Conservation (phyloP, 441 rosid genomes). For the Viola pubescens region DNA sequence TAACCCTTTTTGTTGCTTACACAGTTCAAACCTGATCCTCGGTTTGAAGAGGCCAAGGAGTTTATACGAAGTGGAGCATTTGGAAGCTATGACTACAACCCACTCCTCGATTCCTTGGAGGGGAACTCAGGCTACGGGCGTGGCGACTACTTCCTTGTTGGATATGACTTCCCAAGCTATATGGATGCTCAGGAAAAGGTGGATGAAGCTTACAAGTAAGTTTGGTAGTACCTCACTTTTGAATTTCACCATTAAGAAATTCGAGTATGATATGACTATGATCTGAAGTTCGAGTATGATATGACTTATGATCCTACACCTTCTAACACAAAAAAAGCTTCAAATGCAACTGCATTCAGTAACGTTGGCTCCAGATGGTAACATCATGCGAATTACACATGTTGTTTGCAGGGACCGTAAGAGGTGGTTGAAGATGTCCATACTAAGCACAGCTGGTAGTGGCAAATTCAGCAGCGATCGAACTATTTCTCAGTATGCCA, state of each 20-base stretch:
- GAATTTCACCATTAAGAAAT: not conserved
- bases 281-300: not conserved
- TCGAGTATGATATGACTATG: not conserved
- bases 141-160: conserved; percentile 91
- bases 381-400: not conserved
- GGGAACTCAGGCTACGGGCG: conserved; percentile 88
- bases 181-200: conserved; percentile 78
- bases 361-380: no score
- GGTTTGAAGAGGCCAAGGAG: conserved; percentile 88
- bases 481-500: conserved; percentile 76
- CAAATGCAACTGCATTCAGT: no score
- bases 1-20: conserved; percentile 16
- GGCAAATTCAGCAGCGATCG: conserved; percentile 91
- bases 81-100: conserved; percentile 78
- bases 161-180: conserved; percentile 77
- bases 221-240: conserved; percentile 1
- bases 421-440: conserved; percentile 85
- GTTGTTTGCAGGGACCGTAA: conserved; percentile 51
- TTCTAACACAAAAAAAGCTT: not conserved
- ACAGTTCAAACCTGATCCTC: conserved; percentile 89
- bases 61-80: conserved; percentile 78
- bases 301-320: not conserved
- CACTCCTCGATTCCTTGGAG: conserved; percentile 80
- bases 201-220: conserved; percentile 86
- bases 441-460: conserved; percentile 83